Conservation (phyloP, 768 basidiomycete species). For the Mycena epipterygia region DNA sequence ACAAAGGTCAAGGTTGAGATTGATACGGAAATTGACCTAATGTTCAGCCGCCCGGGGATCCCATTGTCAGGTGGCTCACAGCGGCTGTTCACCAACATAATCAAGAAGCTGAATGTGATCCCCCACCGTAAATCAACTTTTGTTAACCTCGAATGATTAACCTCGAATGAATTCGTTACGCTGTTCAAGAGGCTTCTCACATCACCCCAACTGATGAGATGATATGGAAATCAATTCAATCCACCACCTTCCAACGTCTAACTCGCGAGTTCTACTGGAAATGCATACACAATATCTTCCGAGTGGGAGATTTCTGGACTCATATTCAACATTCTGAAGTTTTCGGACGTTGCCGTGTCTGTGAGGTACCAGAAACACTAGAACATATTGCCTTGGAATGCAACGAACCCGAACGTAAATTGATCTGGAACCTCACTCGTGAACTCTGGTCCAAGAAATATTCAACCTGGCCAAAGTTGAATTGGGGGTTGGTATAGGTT, state of each 20-base stretch:
- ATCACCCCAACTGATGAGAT: not conserved
- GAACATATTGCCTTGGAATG: slow-evolving; percentile 17
- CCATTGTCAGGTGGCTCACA: not conserved
- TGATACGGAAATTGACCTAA: slow-evolving; percentile 6
- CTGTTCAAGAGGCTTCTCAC: not conserved
- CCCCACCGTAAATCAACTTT: not conserved
- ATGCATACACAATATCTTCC: too few species aligned
- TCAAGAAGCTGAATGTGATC: not conserved
- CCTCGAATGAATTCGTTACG: not conserved
- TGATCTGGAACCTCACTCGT: not conserved
- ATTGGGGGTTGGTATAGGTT: slow-evolving; percentile 1
- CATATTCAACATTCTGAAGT: too few species aligned
- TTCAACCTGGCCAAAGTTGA: not conserved
- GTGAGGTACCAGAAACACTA: too few species aligned
- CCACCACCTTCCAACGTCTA: not conserved
- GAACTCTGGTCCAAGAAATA: slow-evolving; percentile 1
- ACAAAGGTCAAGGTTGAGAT: not conserved
- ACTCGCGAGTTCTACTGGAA: slow-evolving; percentile 7
- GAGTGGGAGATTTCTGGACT: too few species aligned
- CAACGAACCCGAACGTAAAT: not conserved
- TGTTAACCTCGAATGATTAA: too few species aligned
- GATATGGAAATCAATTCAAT: slow-evolving; percentile 4
- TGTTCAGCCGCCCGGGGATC: not conserved
- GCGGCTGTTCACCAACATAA: not conserved
- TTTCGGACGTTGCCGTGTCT: too few species aligned